Percentiles rank a stretch among this genome's conserved stretches.
Evolutionary conservation across 805 yeast genomes (phyloP).

Genomic region (Candida silvicultrix): DNA sequence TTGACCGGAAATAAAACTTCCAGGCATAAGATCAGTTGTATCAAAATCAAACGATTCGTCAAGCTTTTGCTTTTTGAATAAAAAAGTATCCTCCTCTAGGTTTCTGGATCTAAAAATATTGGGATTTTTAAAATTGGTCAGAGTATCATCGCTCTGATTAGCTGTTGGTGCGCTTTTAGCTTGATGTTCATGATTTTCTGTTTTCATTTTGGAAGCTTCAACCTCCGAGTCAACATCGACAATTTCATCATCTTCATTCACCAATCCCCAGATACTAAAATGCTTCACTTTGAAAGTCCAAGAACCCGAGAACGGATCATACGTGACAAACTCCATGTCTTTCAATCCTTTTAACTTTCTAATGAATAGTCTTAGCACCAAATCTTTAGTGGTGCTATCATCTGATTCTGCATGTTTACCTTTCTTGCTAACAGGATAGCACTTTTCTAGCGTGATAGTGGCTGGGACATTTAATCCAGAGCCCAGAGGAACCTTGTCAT

Average conservation of each 20-base stretch:
- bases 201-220: conserved; percentile 17
- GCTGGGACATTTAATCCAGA: conserved; percentile 74
- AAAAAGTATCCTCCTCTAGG: conserved; percentile 22
- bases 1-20: conserved; percentile 19
- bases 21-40: conserved; percentile 19
- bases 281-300: conserved; percentile 86
- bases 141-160: background rate
- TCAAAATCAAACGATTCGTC: conserved; percentile 16
- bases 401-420: conserved; percentile 12
- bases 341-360: conserved; percentile 42
- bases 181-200: conserved; percentile 1
- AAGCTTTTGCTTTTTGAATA: conserved; percentile 25
- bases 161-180: conserved; percentile 1
- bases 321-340: conserved; percentile 78
- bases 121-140: background rate
- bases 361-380: conserved; percentile 41
- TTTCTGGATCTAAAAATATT: conserved; percentile 8
- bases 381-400: conserved; percentile 25
- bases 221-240: conserved; percentile 41
- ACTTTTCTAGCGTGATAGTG: conserved; percentile 56
- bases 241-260: conserved; percentile 56
- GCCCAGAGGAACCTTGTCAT: conserved; percentile 59
- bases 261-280: conserved; percentile 91
- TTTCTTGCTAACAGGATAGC: conserved; percentile 38
- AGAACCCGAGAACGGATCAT: conserved; percentile 64